Evolutionary conservation across 305 asterid genomes (phyloP), one percentile per base, ranked within the genome.

Genomic region (Stenogyne calaminthoides): DNA sequence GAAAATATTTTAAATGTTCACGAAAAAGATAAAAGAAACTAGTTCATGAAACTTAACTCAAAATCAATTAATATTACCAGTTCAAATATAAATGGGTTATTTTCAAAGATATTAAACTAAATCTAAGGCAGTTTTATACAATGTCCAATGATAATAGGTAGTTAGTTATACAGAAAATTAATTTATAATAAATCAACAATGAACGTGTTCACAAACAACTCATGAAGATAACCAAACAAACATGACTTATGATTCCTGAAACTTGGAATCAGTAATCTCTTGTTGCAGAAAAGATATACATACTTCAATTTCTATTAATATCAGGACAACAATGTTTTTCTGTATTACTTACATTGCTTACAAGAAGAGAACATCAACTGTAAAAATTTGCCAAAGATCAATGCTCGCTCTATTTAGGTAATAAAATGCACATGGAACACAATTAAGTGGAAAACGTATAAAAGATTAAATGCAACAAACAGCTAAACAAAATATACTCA

Each of bases 401-500:
- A 69, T 37, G 22, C 69, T 62, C 57, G 8, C 40, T 34, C 58
- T 18, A 58, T 34, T 44, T 42, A 19, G 64, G 46, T 36, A 29
- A 37, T 61, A 19, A 37, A 49, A 47, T 72, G 69, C 25, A 64
- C 47, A 42, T 22, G 36, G 57, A 46, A 40, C 37, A 72, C 54
- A 49, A 65, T 47, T 63, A 16, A 40, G 67, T 5, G 56, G 44
- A 62, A 71, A 19, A 63, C 42, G 16, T 68, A 32, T 66, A 42
- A 40, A 29, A 10, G 46, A 64, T 56, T 34, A 70, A 52, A 73
- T 71, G 51, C 65, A 67, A 25, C 49, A 10, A 73, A 60, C 46
- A 59, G 47, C 16, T 14, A 19, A 75, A 65, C 14, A 15, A 68
- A 57, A 46, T 36, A 15, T 25, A 81, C 88, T 84, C 66, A 84